Percentiles rank a stretch among this genome's conserved stretches.
Conservation (phyloP, 2,329 filamentous ascomycete genomes). For the Sporothrix schenckii region DNA sequence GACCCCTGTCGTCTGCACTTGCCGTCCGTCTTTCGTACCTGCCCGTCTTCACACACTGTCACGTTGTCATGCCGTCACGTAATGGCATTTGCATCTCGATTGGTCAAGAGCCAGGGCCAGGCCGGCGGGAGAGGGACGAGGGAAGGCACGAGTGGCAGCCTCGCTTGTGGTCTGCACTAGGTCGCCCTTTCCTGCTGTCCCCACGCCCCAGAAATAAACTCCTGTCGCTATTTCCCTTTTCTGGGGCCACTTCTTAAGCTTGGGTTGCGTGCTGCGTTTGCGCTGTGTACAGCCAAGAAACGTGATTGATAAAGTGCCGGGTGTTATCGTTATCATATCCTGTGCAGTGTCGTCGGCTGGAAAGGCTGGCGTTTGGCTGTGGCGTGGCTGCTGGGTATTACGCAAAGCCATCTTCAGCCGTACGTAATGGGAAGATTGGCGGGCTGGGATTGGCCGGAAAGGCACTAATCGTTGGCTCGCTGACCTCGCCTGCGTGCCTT, state of each 20-base stretch:
- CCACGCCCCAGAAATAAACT: slow-evolving; percentile 5
- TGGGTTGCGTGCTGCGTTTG: slow-evolving; percentile 1
- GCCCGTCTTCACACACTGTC: not conserved
- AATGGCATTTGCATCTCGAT: slow-evolving; percentile 24
- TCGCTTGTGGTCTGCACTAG: not conserved
- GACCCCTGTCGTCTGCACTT: not conserved
- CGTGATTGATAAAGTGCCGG: not conserved
- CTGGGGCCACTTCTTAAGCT: not conserved
- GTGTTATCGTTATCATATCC: slow-evolving; percentile 16
- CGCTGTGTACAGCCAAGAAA: not conserved
- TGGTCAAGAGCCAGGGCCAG: not conserved
- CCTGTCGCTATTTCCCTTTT: slow-evolving; percentile 7
- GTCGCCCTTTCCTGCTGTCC: slow-evolving; percentile 10
- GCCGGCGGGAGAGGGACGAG: not conserved
- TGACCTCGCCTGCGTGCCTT: not conserved
- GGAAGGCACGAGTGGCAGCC: slow-evolving; percentile 14
- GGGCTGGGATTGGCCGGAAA: slow-evolving; percentile 21
- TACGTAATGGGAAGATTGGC: slow-evolving; percentile 31
- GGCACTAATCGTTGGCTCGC: slow-evolving; percentile 5
- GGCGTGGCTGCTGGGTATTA: slow-evolving; percentile 2
- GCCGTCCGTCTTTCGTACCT: not conserved
- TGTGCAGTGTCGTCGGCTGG: not conserved
- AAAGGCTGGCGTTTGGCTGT: slow-evolving; percentile 13
- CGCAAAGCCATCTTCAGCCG: slow-evolving; percentile 22
- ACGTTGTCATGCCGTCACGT: slow-evolving; percentile 15